A percentile compares a stretch with the other conserved stretches of the same genome.
phyloP scores from a whole-genome alignment of 2,329 filamentous ascomycete genomes.

The Phaeophleospora eucalypticola region DNA sequence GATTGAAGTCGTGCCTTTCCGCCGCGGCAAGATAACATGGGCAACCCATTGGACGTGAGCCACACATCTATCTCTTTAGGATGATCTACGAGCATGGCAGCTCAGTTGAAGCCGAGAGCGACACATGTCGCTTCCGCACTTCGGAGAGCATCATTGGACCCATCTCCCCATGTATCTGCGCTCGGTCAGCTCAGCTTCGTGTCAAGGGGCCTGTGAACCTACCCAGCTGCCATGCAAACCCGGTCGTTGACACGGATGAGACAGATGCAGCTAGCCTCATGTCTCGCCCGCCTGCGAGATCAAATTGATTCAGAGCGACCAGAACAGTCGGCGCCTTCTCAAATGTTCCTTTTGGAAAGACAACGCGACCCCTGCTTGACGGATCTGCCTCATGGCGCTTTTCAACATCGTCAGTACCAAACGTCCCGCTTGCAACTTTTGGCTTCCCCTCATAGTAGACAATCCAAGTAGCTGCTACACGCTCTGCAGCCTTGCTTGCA shows the following conservation, averaged over 20 bases:
- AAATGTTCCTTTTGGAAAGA: conserved; percentile 12
- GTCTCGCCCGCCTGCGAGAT: conserved; percentile 5
- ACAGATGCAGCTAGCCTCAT: conserved; percentile 4
- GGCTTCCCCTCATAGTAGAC: conserved; percentile 16
- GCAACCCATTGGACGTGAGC: conserved; percentile 44
- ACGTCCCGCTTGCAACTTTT: conserved; percentile 15
- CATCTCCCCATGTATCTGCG: conserved; percentile 4
- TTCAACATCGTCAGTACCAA: conserved; percentile 9
- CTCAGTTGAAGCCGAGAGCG: conserved; percentile 7
- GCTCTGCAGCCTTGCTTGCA: conserved; percentile 11
- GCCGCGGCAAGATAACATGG: conserved; percentile 60
- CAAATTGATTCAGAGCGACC: conserved; percentile 8
- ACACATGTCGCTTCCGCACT: conserved; percentile 7
- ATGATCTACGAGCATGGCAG: background rate
- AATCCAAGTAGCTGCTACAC: conserved; percentile 14
- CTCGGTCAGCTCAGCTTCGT: background rate
- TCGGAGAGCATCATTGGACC: conserved; percentile 1
- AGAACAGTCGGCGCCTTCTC: conserved; percentile 15
- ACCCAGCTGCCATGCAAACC: conserved; percentile 8
- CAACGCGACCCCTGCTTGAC: conserved; percentile 3
- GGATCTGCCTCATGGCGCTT: background rate
- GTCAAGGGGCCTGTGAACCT: background rate
- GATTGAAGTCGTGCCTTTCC: conserved; percentile 63
- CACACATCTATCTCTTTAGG: too few species aligned
- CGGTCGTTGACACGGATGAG: background rate